These are phyloP conservation scores for Phytophthora meadii DNA, from an alignment of 352 stramenopile genomes.

Conservation along the genomic window DNA sequence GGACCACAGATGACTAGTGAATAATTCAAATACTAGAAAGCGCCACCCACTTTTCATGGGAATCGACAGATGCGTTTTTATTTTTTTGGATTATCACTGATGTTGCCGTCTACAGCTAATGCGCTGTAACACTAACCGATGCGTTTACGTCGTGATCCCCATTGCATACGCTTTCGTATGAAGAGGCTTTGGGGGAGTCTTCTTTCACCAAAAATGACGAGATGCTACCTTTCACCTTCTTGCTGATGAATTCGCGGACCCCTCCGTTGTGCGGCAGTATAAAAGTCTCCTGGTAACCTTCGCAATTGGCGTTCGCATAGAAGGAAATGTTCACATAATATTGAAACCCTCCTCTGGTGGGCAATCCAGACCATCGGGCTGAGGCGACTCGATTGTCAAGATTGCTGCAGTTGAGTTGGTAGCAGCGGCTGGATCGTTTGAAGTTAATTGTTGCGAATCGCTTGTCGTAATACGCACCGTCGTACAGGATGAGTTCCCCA, in stretches of 20 bases:
- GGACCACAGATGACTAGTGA: too few species aligned
- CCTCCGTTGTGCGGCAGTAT: constrained; percentile 5
- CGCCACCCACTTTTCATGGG: too few species aligned
- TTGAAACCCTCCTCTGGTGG: not conserved
- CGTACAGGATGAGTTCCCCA: not conserved
- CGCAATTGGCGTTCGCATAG: constrained; percentile 1
- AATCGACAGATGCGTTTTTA: too few species aligned
- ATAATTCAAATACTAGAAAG: too few species aligned
- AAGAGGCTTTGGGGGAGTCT: not conserved
- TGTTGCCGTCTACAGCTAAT: not conserved
- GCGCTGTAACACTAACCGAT: not conserved
- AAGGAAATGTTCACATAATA: not conserved
- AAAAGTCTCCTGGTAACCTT: not conserved
- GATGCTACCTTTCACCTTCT: constrained; percentile 6
- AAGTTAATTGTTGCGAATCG: not conserved
- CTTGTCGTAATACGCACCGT: not conserved
- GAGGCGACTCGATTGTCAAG: constrained; percentile 18
- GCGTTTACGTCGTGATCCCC: constrained; percentile 1
- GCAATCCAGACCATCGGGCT: constrained; percentile 10
- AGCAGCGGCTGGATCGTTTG: constrained; percentile 11
- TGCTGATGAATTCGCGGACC: constrained; percentile 3
- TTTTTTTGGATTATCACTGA: too few species aligned
- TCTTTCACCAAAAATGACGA: constrained; percentile 6
- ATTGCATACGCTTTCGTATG: constrained; percentile 5
- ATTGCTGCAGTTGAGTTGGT: constrained; percentile 26